Conservation (phyloP, 441 rosid genomes). For the Populus hybrid region DNA sequence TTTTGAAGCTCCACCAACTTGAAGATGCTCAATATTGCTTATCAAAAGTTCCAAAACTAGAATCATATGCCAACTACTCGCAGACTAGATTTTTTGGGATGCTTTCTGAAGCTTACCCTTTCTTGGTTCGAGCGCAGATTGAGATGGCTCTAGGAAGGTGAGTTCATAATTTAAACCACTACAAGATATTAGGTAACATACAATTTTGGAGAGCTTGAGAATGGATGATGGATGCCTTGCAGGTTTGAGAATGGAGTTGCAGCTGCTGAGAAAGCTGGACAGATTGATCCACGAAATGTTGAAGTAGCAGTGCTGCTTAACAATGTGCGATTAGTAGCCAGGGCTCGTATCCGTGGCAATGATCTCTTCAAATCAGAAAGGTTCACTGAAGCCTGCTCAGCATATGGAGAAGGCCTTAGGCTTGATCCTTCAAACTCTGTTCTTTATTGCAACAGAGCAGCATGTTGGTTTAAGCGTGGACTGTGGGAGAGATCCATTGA, state of each 20-base stretch:
- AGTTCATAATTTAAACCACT: slow-evolving; percentile 29
- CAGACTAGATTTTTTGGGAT: slow-evolving; percentile 62
- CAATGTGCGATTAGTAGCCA: slow-evolving; percentile 66
- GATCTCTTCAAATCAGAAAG: slow-evolving; percentile 85
- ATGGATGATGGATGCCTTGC: slow-evolving; percentile 47
- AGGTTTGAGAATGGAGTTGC: slow-evolving; percentile 89
- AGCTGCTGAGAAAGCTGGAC: slow-evolving; percentile 77
- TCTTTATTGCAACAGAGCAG: slow-evolving; percentile 74
- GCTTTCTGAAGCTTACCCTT: slow-evolving; percentile 66
- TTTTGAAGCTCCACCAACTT: slow-evolving; percentile 65
- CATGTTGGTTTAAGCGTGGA: slow-evolving; percentile 84
- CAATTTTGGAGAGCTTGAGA: slow-evolving; percentile 29
- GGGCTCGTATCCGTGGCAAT: slow-evolving; percentile 86
- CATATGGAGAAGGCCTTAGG: slow-evolving; percentile 87
- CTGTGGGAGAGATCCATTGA: slow-evolving; percentile 75
- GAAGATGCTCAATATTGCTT: slow-evolving; percentile 61
- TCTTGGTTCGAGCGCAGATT: slow-evolving; percentile 64
- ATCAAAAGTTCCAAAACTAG: slow-evolving; percentile 46
- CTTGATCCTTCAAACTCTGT: slow-evolving; percentile 73
- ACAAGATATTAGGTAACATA: slow-evolving; percentile 9
- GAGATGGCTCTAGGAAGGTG: slow-evolving; percentile 92
- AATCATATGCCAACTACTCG: slow-evolving; percentile 29
- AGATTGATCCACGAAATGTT: slow-evolving; percentile 66
- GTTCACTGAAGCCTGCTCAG: slow-evolving; percentile 76
- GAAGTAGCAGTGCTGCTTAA: slow-evolving; percentile 65